Evolutionary conservation across 495 filamentous ascomycete genomes (phyloP), one percentile per base, ranked within the genome.

Genomic region (Penicillium canescens): DNA sequence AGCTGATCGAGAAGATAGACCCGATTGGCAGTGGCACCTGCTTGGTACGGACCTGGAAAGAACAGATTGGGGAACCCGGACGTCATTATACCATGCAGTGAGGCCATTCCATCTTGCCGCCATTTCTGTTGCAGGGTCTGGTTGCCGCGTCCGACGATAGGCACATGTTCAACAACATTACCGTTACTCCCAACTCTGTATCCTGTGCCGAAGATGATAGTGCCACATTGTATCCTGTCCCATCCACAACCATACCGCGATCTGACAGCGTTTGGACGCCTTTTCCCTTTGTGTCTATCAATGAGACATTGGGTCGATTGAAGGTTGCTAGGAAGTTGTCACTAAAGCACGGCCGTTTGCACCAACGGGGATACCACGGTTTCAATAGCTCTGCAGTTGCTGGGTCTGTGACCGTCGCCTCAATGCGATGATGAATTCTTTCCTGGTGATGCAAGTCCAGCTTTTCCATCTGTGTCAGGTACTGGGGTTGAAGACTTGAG

Each of bases 11-110:
- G 55, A 18, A 62, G 63, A 49, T 71, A 72, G 7, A 62, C 55
- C 34, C 71, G 72, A 62, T 82, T 85, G 2, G 46, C 40, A 0
- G 48, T 38, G 1, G 37, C 39, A 23, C 56, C 65, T 0, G 63
- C 46, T 62, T 86, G 82, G 16, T 52, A 43, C 0, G 67, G 40
- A 18, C 72, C 72, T 0, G 69, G 43, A 45, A 73, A 75, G 63
- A 84, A 83, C 12, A 84, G 56, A 49, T 84, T 85, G 20, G 82
- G 82, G 49, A 83, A 83, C 4, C 70, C 72, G 48, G 58, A 53
- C 8, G 57, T 66, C 6, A 65, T 53, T 0, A 78, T 57, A 20
- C 80, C 80, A 59, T 83, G 78, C 10, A 82, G 66, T 2, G 78
- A 80, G 10, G 65, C 54, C 2, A 67, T 54, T 20, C 69, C 68